Base-by-base conservation (phyloP, 441 rosid species). In the Aleurites moluccanus region DNA sequence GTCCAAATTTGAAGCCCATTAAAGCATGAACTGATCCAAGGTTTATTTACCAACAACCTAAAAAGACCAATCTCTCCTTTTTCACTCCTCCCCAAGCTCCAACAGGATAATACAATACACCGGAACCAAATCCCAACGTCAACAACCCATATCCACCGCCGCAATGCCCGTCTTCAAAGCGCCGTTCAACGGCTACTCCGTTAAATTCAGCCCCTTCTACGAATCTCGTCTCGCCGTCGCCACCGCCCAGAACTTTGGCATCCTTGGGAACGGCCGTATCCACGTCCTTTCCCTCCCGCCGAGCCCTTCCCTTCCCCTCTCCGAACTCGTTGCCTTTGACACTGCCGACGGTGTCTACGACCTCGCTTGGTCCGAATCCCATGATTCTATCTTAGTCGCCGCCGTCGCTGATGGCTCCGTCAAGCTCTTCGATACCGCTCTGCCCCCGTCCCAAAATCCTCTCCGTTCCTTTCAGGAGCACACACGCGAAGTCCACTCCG, bases 221-320 rank as follows among this genome's bases (percentile, higher is more conserved):
- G 95, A 92, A 73, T 81, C 89, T 35, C 93, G 90, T 6, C 86
- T 94, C 70, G 95, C 93, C 72, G 97, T 90, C 56, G 98, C 91
- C 65, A 94, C 97, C 9, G 85, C 98, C n/a, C 95, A 92, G 67
- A 94, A 94, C 85, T 94, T 92, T 78, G 98, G 98, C 60, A 94
- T 94, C 84, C 87, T 92, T 67, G 97, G 98, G 33, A 94, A 92
- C 75, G 98, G 98, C 30, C 95, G 97, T 70, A 60, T 92, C 80
- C 97, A 91, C 76, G 85, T 94, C 64, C 90, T 92, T 83, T 85
- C 91, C 73, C 90, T 92, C 0, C 83, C 94, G 23, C 93, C 93
- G 0, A 61, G 86, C 76, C 85, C 88, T 10, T 80, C 87, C 11
- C 75, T 79, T 33, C 87, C 85, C 3, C 82, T 91, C 27, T 35